Conservation (phyloP, 768 basidiomycete species). For the Boletus edulis region DNA sequence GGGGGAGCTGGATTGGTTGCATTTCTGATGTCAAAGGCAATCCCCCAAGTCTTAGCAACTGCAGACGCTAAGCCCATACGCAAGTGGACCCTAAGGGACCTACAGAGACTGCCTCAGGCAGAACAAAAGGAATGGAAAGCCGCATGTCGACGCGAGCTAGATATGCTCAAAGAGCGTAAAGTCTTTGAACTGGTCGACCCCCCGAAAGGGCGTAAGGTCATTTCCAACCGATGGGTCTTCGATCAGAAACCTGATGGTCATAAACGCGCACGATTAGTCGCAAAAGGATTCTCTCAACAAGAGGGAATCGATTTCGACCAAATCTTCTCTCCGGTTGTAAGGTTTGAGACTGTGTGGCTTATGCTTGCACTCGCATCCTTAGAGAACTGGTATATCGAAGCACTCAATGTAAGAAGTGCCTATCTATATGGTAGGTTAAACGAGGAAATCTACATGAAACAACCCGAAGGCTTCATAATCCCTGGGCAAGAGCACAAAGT, state of each 20-base stretch:
- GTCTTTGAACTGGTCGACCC: neutral
- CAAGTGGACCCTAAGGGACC: neutral
- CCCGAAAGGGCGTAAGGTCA: too few species aligned
- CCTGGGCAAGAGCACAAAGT: neutral
- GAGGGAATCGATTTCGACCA: too few species aligned
- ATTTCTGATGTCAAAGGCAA: too few species aligned
- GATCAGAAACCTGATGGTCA: too few species aligned
- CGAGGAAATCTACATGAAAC: neutral
- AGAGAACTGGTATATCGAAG: neutral
- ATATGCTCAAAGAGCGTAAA: neutral
- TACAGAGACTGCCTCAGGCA: neutral
- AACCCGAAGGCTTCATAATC: neutral
- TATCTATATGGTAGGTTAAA: neutral
- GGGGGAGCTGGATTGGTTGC: too few species aligned
- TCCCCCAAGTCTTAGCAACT: too few species aligned
- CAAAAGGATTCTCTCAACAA: too few species aligned
- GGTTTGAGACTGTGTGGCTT: neutral
- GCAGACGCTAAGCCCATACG: too few species aligned
- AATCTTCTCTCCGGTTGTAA: too few species aligned
- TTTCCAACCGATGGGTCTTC: neutral
- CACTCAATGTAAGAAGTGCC: neutral
- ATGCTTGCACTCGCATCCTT: neutral
- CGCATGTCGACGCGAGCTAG: too few species aligned
- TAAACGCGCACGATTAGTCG: too few species aligned
- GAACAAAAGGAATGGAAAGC: neutral